Base-by-base conservation (phyloP, 2,329 filamentous ascomycete species). In the Claviceps sp. region DNA sequence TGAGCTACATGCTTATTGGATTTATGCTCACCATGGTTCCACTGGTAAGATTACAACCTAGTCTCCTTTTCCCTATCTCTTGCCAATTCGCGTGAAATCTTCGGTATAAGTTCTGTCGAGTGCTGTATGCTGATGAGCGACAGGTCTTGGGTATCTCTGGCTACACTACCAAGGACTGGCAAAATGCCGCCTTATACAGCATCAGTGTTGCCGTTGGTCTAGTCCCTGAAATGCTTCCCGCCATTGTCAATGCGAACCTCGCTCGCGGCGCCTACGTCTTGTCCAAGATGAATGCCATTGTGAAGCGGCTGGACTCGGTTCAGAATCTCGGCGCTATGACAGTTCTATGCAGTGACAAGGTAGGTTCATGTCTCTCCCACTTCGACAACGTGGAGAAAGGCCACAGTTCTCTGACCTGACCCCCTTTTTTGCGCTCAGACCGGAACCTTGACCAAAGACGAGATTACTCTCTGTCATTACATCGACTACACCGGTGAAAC, bases 251-350 rank as follows among this genome's bases (percentile, higher is more conserved):
- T 34, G 59, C 58, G 24, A 63, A 63, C 22, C 56, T 63, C 11
- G 62, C 62, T 8, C 60, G 61, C 11, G 61, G 61, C 8, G 61
- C 61, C 20, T 58, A 58, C 16, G 48, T 61, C 1, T 42, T 64
- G 1, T 63, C 62, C 45, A 62, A 60, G 55, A 66, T 67, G 59
- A 65, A 66, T 58, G 62, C 65, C 40, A 61, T 71, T 50, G 64
- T 65, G 47, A 61, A 61, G 54, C 58, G 70, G 52, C 62, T 62
- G 37, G 59, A 64, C 53, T 61, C 60, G 9, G 60, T 64, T 8
- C 61, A 64, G 50, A 62, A 63, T 37, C 51, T 64, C 1, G 62
- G 61, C 9, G 61, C 62, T 37, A 64, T 64, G 60, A 58, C 61
- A 5, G 55, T 64, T 9, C 54, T 64, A 1, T 64, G 62, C 52